A percentile compares a stretch with the other conserved stretches of the same genome.
phyloP scores from a whole-genome alignment of 1,284 basidiomycete species.

The Cutaneotrichosporon sp. region DNA sequence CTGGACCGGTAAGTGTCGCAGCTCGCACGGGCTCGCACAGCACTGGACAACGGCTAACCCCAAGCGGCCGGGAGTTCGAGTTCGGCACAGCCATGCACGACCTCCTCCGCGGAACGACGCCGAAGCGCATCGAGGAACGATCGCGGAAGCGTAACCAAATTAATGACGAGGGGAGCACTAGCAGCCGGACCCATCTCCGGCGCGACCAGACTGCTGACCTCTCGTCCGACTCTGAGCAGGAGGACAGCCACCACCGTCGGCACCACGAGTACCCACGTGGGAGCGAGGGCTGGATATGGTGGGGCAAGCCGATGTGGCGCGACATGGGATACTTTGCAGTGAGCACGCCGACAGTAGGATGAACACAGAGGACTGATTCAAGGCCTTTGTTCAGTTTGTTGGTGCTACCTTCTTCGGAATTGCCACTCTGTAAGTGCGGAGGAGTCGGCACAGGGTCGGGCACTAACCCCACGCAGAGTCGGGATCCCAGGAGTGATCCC shows the following conservation, averaged over 20 bases:
- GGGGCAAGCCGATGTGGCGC: conserved; percentile 3
- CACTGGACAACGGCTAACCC: not conserved
- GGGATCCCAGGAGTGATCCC: conserved; percentile 55
- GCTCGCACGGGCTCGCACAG: too few relatives aligned
- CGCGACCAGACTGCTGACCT: too few relatives aligned
- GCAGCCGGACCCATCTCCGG: too few relatives aligned
- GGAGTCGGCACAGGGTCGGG: too few relatives aligned
- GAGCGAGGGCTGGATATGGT: conserved; percentile 3
- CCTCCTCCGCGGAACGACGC: conserved; percentile 11
- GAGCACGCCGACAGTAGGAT: too few relatives aligned
- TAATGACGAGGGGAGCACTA: too few relatives aligned
- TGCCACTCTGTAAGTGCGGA: conserved; percentile 47
- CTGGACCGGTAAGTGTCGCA: conserved; percentile 49
- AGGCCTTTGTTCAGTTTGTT: conserved; percentile 53
- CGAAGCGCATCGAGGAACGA: not conserved
- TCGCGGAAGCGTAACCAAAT: too few relatives aligned
- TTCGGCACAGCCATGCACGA: conserved; percentile 31
- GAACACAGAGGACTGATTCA: not conserved
- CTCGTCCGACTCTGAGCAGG: too few relatives aligned
- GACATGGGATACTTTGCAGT: conserved; percentile 7
- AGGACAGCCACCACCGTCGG: not conserved
- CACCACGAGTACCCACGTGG: not conserved
- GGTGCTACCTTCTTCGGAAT: conserved; percentile 61
- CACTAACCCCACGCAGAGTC: too few relatives aligned
- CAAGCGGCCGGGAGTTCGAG: conserved; percentile 34